Evolutionary conservation across 2,329 filamentous ascomycete genomes (phyloP).

Genomic region (Neoarthrinium moseri): DNA sequence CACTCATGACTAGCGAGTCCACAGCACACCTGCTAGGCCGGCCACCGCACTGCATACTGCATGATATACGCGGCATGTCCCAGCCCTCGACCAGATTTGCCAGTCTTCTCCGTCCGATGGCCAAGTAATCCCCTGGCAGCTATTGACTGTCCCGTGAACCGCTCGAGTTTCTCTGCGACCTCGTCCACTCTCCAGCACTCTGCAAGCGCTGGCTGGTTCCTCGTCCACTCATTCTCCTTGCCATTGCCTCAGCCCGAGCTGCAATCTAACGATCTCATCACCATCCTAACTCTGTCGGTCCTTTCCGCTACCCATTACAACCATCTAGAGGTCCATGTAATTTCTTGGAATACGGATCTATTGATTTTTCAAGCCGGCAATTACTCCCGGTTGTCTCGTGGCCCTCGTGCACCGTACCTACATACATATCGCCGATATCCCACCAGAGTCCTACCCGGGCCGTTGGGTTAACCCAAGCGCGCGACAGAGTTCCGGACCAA

Average conservation of each 20-base stretch:
- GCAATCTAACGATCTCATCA: slow-evolving; percentile 2
- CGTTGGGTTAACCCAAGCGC: slow-evolving; percentile 7
- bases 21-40: neutral
- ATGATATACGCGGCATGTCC: slow-evolving; percentile 25
- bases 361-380: slow-evolving; percentile 3
- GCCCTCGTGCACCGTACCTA: neutral
- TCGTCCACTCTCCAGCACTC: slow-evolving; percentile 22
- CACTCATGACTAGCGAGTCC: slow-evolving; percentile 20
- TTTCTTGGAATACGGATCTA: slow-evolving; percentile 4
- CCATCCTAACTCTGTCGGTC: slow-evolving; percentile 12
- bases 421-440: neutral
- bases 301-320: slow-evolving; percentile 7
- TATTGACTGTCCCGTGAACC: slow-evolving; percentile 10
- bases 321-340: neutral
- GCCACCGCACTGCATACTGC: slow-evolving; percentile 3
- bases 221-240: slow-evolving; percentile 22
- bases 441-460: neutral
- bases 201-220: slow-evolving; percentile 27
- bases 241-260: slow-evolving; percentile 5
- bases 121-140: slow-evolving; percentile 16
- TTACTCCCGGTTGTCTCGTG: neutral
- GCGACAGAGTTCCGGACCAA: slow-evolving; percentile 5
- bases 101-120: slow-evolving; percentile 21
- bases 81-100: slow-evolving; percentile 21
- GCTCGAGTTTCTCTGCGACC: slow-evolving; percentile 2